These are phyloP conservation scores for Colletotrichum horii DNA, from an alignment of 2,329 filamentous ascomycete genomes.

Conservation along the genomic window DNA sequence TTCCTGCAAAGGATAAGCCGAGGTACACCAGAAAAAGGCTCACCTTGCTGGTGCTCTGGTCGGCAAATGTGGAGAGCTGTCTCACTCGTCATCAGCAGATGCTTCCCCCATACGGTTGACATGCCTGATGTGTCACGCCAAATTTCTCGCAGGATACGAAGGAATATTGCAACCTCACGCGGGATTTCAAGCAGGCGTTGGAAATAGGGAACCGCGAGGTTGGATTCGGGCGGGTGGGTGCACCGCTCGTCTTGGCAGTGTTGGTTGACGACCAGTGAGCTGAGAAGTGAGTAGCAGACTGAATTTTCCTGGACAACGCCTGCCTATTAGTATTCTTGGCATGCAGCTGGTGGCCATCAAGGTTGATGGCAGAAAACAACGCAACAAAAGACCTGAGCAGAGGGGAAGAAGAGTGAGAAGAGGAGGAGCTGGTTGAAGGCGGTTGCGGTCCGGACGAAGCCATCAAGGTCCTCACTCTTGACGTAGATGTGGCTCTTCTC, in stretches of 20 bases:
- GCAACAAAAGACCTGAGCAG: not conserved
- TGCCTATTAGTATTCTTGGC: slow-evolving; percentile 4
- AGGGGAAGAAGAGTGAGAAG: not conserved
- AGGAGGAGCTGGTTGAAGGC: not conserved
- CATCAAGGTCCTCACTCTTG: slow-evolving; percentile 18
- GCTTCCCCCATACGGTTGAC: not conserved
- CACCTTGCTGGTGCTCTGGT: not conserved
- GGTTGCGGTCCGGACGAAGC: not conserved
- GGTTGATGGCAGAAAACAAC: not conserved
- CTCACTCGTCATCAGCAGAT: not conserved
- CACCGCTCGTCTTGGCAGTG: not conserved
- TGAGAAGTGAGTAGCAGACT: not conserved
- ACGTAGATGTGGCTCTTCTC: not conserved
- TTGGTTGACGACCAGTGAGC: not conserved
- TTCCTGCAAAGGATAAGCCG: not conserved
- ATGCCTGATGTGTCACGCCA: not conserved
- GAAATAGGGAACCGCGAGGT: not conserved
- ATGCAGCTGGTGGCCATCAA: slow-evolving; percentile 8
- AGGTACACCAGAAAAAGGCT: not conserved
- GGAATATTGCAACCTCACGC: not conserved
- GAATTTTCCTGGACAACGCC: not conserved
- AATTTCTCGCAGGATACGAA: not conserved
- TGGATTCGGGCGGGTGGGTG: not conserved
- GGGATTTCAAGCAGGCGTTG: not conserved
- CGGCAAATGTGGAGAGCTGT: not conserved